Percentiles rank a stretch among this genome's conserved stretches.
Conservation (phyloP, 331 rosid genomes). For the Erythrophleum ivorense region DNA sequence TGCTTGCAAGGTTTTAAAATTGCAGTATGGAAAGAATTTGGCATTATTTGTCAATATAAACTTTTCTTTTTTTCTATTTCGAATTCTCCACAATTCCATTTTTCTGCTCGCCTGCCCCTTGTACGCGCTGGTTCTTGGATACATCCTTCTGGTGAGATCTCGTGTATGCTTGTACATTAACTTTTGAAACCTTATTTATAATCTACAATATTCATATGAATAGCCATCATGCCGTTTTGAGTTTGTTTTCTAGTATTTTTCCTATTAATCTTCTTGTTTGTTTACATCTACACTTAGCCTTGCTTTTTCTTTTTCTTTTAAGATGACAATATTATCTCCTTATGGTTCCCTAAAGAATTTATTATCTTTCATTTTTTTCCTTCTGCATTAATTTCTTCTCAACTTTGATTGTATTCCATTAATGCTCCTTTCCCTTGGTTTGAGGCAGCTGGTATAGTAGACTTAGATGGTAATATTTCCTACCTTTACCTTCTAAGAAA, state of each 20-base stretch:
- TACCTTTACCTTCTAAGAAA: not conserved
- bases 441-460: not conserved
- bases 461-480: conserved; percentile 23
- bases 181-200: not conserved
- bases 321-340: not conserved
- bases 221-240: too few species aligned
- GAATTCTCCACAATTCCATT: too few species aligned
- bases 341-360: not conserved
- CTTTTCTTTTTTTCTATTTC: too few species aligned
- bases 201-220: too few species aligned
- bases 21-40: conserved; percentile 31
- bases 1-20: conserved; percentile 26
- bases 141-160: conserved; percentile 1
- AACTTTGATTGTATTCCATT: conserved; percentile 8
- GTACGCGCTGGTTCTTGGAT: too few species aligned
- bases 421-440: conserved; percentile 1
- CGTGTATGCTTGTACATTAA: conserved; percentile 1
- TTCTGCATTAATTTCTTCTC: not conserved
- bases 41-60: not conserved
- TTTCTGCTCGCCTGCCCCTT: too few species aligned
- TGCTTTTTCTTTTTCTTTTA: too few species aligned
- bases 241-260: too few species aligned
- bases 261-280: too few species aligned
- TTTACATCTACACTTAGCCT: too few species aligned
- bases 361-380: not conserved